Evolutionary conservation across 2,329 filamentous ascomycete genomes (phyloP).

Genomic region (Westerdykella ornata): DNA sequence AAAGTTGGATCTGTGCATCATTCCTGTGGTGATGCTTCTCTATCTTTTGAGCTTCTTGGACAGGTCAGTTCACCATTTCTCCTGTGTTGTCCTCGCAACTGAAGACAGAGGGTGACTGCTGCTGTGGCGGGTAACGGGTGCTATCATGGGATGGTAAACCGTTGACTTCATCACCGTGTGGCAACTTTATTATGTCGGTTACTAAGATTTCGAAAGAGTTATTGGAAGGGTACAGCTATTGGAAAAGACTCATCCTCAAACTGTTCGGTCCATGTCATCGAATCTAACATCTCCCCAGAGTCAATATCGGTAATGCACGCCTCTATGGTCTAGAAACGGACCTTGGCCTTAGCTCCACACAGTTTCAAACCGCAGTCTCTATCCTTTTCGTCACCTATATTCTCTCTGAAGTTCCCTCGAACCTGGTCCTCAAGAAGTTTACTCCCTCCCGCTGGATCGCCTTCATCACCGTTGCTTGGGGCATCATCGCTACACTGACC

Average conservation of each 20-base stretch:
- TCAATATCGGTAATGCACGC: conserved; percentile 65
- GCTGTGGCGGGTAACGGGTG: background rate
- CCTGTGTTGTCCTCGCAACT: background rate
- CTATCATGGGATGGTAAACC: too few relatives aligned
- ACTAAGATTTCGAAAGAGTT: too few relatives aligned
- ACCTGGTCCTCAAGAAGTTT: conserved; percentile 43
- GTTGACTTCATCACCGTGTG: too few relatives aligned
- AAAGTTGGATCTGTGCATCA: conserved; percentile 58
- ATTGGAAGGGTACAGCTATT: too few relatives aligned
- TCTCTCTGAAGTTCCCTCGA: conserved; percentile 41
- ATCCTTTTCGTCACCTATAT: conserved; percentile 44
- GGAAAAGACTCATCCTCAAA: too few relatives aligned
- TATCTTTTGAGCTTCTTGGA: conserved; percentile 74
- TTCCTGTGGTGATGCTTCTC: conserved; percentile 60
- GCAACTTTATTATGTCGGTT: too few relatives aligned
- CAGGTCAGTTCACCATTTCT: conserved; percentile 43
- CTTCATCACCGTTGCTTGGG: conserved; percentile 55
- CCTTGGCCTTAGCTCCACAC: conserved; percentile 53
- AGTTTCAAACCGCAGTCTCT: conserved; percentile 56
- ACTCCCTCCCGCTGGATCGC: conserved; percentile 47
- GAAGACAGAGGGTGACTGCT: background rate
- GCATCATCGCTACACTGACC: conserved; percentile 59
- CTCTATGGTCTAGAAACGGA: conserved; percentile 60
- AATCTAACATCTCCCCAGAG: conserved; percentile 27
- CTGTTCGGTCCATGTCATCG: background rate